Evolutionary conservation across 257 asterid species (phyloP).

Genomic region (Fraxinus americana): DNA sequence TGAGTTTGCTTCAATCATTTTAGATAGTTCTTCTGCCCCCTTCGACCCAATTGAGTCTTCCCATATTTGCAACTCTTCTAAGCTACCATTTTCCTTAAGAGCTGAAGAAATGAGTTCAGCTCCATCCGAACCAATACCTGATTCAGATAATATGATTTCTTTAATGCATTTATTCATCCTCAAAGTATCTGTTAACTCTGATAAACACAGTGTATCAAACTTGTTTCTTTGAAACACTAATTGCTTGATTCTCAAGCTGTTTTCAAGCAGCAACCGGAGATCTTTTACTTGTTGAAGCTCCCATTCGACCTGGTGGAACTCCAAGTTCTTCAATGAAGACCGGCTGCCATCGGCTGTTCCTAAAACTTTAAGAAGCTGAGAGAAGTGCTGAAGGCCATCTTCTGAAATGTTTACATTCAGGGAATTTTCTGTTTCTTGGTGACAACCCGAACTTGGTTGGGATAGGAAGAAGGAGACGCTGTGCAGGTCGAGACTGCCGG

Average conservation of each 20-base stretch:
- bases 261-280: conserved; percentile 40
- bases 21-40: conserved; percentile 81
- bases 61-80: conserved; percentile 77
- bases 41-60: conserved; percentile 75
- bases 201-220: conserved; percentile 46
- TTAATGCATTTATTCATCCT: conserved; percentile 45
- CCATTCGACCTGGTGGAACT: conserved; percentile 74
- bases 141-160: conserved; percentile 57
- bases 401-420: conserved; percentile 47
- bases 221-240: conserved; percentile 56
- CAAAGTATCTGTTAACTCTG: conserved; percentile 50
- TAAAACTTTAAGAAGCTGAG: conserved; percentile 50
- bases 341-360: conserved; percentile 19
- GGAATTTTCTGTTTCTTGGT: conserved; percentile 66
- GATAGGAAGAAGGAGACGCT: conserved; percentile 59
- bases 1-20: conserved; percentile 91
- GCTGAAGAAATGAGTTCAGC: conserved; percentile 60
- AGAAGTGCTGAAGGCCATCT: conserved; percentile 31
- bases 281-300: conserved; percentile 41
- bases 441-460: conserved; percentile 47
- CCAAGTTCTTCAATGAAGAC: conserved; percentile 47
- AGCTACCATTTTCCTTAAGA: conserved; percentile 48
- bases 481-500: conserved; percentile 46
- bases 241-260: conserved; percentile 39
- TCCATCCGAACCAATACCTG: conserved; percentile 68